Evolutionary conservation across 2,329 filamentous ascomycete genomes (phyloP).

Genomic region (Penicillium sp.): DNA sequence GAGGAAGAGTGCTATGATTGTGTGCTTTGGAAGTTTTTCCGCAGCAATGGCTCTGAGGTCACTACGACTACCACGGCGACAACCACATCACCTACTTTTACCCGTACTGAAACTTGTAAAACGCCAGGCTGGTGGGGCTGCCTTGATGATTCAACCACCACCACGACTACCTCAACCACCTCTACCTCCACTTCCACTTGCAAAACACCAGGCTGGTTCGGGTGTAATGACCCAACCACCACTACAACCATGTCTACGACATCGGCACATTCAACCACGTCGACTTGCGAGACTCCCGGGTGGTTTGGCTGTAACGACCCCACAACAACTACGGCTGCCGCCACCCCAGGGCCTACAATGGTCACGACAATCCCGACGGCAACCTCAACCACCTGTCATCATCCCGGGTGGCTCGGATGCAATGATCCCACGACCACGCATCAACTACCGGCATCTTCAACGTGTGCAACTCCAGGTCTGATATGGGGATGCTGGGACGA

Average conservation of each 20-base stretch:
- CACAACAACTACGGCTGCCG: background rate
- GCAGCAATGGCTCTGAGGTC: slow-evolving; percentile 81
- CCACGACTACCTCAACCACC: slow-evolving; percentile 26
- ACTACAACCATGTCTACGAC: slow-evolving; percentile 15
- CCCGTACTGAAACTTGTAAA: slow-evolving; percentile 80
- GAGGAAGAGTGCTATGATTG: slow-evolving; percentile 87
- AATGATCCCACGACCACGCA: slow-evolving; percentile 4
- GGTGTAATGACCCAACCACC: slow-evolving; percentile 40
- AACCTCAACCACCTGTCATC: slow-evolving; percentile 13
- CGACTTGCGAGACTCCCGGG: slow-evolving; percentile 29
- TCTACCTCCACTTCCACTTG: slow-evolving; percentile 37
- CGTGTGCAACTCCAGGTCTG: background rate
- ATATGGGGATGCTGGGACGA: slow-evolving; percentile 7
- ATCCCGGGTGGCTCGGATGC: slow-evolving; percentile 15
- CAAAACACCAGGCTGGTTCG: slow-evolving; percentile 40
- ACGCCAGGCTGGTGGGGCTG: slow-evolving; percentile 90
- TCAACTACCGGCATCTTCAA: background rate
- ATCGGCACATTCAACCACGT: slow-evolving; percentile 13
- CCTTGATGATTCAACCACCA: slow-evolving; percentile 49
- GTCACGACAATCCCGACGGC: background rate
- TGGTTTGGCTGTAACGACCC: slow-evolving; percentile 37
- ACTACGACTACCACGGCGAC: slow-evolving; percentile 61
- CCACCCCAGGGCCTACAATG: slow-evolving; percentile 7
- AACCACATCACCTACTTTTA: slow-evolving; percentile 61
- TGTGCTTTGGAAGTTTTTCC: slow-evolving; percentile 89